Evolutionary conservation across 306 rosid genomes (phyloP), one percentile per base, ranked within the genome.

Genomic region (Ochetophila trinervis): DNA sequence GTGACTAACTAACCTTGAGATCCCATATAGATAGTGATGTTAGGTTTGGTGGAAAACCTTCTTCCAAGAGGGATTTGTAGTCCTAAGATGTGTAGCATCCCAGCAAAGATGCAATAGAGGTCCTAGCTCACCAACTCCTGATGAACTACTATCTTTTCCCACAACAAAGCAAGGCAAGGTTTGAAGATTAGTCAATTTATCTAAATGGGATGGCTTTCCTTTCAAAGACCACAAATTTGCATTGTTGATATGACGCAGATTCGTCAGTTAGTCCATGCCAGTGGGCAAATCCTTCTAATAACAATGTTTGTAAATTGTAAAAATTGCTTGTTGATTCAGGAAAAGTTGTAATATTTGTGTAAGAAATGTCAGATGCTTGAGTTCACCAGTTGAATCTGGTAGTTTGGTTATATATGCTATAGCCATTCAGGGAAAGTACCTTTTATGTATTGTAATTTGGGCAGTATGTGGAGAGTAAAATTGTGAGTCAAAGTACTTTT

Each of bases 41-140:
- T 21, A 77, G 53, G 67, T 51, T 77, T 18, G 57, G 30, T 2
- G 74, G 82, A 57, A 66, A 22, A 37, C 44, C 44, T 1, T 6
- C 44, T 37, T 37, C 44, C 44, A 37, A 37, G 16, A 36, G 19
- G 0, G 1, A 49, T 21, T n/a, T n/a, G n/a, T 18, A 67, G 34
- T 55, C 15, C 27, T 54, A 63, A 67, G 4, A 67, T 45, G 63
- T 8, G 11, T 12, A 67, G 50, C 11, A 7, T 42, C 44, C 60
- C 51, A n/a, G 8, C 42, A 49, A 19, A 65, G 69, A 51, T 51
- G 48, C 49, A 35, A 35, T 18, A 65, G 52, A 12, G 45, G 17
- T 11, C 60, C 62, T 27, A 57, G 5, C 62, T 57, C 44, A 30
- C 14, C 18, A 30, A 57, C 19, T 34, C 27, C 20, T 24, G 21